These are phyloP conservation scores for Ceriops zippeliana DNA, from an alignment of 345 rosid genomes.

Conservation along the genomic window DNA sequence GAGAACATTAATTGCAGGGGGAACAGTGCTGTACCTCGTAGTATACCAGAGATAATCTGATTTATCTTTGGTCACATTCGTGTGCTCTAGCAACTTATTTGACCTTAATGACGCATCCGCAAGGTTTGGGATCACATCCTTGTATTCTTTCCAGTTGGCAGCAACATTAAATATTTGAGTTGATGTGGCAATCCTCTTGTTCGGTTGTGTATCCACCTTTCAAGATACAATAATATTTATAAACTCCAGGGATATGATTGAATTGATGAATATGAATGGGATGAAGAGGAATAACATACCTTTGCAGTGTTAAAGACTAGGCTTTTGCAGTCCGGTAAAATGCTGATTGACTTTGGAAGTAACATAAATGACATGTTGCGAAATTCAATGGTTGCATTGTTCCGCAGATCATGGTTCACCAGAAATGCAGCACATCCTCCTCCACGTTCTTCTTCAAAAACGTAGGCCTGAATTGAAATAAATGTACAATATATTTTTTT, in stretches of 20 bases:
- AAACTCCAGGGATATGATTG: no score
- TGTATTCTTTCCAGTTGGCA: constrained; percentile 49
- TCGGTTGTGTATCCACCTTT: constrained; percentile 47
- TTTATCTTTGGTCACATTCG: constrained; percentile 18
- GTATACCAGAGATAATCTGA: constrained; percentile 32
- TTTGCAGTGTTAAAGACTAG: constrained; percentile 63
- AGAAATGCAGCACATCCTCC: constrained; percentile 63
- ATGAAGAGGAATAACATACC: constrained; percentile 30
- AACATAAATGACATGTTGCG: constrained; percentile 43
- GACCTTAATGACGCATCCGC: constrained; percentile 11
- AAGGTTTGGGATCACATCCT: constrained; percentile 44
- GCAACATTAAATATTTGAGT: constrained; percentile 34
- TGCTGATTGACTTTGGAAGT: constrained; percentile 60
- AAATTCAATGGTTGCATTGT: constrained; percentile 40
- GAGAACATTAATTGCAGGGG: not conserved
- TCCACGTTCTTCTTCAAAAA: constrained; percentile 36
- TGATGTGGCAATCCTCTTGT: constrained; percentile 39
- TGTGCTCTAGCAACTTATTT: constrained; percentile 18
- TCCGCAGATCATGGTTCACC: constrained; percentile 40
- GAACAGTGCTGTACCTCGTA: not conserved
- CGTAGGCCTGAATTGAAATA: constrained; percentile 44
- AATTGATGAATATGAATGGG: not conserved
- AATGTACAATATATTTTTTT: not conserved
- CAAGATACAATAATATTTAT: not conserved
- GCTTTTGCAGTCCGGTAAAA: constrained; percentile 64